phyloP scores from a whole-genome alignment of 1,284 basidiomycete species.

The Lentinula novae-zelandiae region DNA sequence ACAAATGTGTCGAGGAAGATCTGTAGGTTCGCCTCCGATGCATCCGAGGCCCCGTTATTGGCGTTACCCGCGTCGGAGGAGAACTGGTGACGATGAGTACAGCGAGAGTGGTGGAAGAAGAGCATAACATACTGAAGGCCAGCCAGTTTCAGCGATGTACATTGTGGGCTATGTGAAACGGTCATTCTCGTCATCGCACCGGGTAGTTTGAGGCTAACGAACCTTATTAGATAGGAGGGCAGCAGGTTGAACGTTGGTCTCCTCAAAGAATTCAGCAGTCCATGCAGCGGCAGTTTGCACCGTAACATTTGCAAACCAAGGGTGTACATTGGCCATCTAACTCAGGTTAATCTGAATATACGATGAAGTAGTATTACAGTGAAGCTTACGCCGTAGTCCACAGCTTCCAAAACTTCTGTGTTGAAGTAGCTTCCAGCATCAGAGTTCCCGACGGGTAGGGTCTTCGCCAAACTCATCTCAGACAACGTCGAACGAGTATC shows the following conservation, averaged over 20 bases:
- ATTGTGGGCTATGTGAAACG: conserved; percentile 48
- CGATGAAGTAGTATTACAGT: no score
- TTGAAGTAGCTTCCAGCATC: conserved; percentile 92
- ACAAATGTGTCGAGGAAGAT: conserved; percentile 82
- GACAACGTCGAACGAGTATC: conserved; percentile 58
- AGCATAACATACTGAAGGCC: conserved; percentile 68
- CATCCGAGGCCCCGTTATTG: conserved; percentile 64
- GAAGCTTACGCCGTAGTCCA: conserved; percentile 70
- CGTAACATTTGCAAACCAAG: conserved; percentile 77
- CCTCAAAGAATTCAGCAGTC: conserved; percentile 43
- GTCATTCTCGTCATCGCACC: neutral
- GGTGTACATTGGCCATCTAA: conserved; percentile 82
- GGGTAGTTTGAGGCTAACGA: conserved; percentile 6
- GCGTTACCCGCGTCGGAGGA: conserved; percentile 53
- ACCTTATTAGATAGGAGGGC: conserved; percentile 50
- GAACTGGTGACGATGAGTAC: conserved; percentile 31
- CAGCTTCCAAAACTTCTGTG: conserved; percentile 55
- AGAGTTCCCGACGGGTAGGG: conserved; percentile 78
- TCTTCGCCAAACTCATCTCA: conserved; percentile 48
- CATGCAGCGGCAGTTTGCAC: conserved; percentile 64
- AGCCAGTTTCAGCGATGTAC: conserved; percentile 92
- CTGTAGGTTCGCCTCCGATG: conserved; percentile 69
- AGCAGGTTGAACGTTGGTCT: conserved; percentile 54
- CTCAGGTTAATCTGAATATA: neutral
- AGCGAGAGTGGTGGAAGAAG: neutral